These are phyloP conservation scores for Copromyces sp. DNA, from an alignment of 495 filamentous ascomycete species.

Conservation along the genomic window DNA sequence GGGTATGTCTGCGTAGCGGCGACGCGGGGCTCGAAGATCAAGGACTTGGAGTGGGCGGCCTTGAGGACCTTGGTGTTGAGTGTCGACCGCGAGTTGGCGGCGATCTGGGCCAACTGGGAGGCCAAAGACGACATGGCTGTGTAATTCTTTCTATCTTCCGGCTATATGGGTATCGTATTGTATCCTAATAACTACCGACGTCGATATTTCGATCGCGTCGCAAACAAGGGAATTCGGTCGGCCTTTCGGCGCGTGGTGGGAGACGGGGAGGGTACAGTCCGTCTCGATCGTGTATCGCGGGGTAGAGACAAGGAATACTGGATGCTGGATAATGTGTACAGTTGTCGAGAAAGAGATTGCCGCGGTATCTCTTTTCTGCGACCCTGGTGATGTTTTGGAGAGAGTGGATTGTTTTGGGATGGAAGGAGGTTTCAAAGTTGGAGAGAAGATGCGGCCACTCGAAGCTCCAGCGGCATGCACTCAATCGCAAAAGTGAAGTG, in stretches of 20 bases:
- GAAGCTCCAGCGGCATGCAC: neutral
- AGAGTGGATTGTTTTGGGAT: neutral
- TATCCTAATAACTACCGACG: neutral
- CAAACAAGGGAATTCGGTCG: neutral
- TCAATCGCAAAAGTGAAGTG: neutral
- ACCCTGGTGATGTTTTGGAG: neutral
- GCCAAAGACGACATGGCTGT: slow-evolving; percentile 53
- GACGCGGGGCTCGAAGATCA: slow-evolving; percentile 76
- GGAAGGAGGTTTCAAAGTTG: neutral
- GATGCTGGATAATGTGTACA: neutral
- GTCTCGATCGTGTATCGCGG: neutral
- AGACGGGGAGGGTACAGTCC: neutral
- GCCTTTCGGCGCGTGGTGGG: neutral
- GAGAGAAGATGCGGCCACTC: neutral
- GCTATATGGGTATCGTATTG: neutral
- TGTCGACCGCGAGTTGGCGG: slow-evolving; percentile 62
- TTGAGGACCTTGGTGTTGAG: slow-evolving; percentile 87
- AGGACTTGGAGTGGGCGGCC: slow-evolving; percentile 75
- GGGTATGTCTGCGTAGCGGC: slow-evolving; percentile 83
- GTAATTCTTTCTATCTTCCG: neutral
- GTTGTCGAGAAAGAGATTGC: neutral
- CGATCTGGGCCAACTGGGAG: slow-evolving; percentile 70
- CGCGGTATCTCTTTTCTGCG: neutral
- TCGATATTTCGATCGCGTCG: neutral
- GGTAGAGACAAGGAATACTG: neutral